Evolutionary conservation across 208 protist species (phyloP).

Genomic region (Acanthamoeba triangularis): DNA sequence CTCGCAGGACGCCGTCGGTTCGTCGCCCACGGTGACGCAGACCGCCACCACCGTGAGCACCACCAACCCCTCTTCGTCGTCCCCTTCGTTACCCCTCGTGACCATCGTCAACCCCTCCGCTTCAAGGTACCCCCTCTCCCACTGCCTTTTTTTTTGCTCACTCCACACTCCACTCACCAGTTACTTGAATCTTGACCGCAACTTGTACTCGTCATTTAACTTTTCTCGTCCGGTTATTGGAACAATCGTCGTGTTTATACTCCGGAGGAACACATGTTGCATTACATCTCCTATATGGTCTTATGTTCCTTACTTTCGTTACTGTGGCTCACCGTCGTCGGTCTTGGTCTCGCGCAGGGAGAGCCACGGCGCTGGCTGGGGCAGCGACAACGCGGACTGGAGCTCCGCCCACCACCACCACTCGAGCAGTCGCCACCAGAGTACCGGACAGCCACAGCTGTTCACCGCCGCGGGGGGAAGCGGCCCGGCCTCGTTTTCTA

Average conservation of each 20-base stretch:
- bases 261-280: background rate
- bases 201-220: background rate
- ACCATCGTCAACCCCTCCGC: background rate
- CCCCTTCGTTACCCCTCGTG: background rate
- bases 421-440: no score
- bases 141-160: background rate
- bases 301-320: background rate
- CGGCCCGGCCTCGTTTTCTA: background rate
- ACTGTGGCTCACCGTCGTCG: background rate
- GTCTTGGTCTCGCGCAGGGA: background rate
- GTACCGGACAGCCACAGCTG: background rate
- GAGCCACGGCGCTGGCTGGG: background rate
- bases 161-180: no score
- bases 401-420: background rate
- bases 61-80: background rate
- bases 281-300: background rate
- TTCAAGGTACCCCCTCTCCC: background rate
- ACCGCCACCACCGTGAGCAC: background rate
- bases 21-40: background rate
- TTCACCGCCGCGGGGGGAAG: background rate
- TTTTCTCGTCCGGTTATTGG: no score
- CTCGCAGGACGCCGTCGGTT: background rate
- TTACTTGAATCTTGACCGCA: background rate
- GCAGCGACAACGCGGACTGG: constrained; percentile 6
- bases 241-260: no score